Evolutionary conservation across 176 grass and related monocot genomes (phyloP).

Genomic region (Avena insularis): DNA sequence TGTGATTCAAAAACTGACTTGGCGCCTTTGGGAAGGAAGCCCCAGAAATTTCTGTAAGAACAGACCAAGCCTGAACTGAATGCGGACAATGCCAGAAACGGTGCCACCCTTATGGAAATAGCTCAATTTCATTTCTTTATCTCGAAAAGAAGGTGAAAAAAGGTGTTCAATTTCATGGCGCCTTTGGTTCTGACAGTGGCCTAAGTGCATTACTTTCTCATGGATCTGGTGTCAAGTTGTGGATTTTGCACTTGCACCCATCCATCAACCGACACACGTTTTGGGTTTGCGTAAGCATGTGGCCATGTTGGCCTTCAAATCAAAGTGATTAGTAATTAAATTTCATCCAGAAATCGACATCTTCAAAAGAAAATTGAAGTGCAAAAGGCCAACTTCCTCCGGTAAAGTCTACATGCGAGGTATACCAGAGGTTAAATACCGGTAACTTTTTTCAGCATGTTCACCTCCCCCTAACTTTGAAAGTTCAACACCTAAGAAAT

Average conservation of each 20-base stretch:
- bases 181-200: not conserved
- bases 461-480: not conserved
- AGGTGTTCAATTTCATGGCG: not conserved
- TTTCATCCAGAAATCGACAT: not conserved
- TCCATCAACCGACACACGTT: not conserved
- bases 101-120: too few species aligned
- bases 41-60: too few species aligned
- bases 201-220: not conserved
- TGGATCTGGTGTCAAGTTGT: constrained; percentile 9
- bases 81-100: too few species aligned
- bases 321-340: not conserved
- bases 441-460: not conserved
- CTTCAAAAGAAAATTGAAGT: not conserved
- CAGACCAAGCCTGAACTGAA: too few species aligned
- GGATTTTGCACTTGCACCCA: constrained; percentile 7
- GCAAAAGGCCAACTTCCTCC: not conserved
- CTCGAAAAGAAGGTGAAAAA: not conserved
- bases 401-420: not conserved
- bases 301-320: constrained; percentile 13
- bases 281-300: not conserved
- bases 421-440: not conserved
- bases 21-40: too few species aligned
- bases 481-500: not conserved
- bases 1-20: too few species aligned
- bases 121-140: not conserved